Base-by-base conservation (phyloP, 805 yeast species). In the Vanderwaltozyma polyspora region DNA sequence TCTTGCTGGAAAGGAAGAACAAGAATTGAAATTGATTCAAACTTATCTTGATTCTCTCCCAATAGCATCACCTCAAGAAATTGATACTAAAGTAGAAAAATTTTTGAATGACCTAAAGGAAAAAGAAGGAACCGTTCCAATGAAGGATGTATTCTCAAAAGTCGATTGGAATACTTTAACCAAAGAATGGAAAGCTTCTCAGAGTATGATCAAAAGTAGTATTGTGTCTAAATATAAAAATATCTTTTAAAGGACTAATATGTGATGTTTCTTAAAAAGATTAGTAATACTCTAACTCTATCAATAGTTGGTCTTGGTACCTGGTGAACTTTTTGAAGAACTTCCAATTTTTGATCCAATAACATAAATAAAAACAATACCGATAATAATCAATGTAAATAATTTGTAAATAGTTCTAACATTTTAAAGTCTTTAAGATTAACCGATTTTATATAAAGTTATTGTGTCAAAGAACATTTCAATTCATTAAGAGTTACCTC, bases 1-100 rank as follows among this genome's bases (percentile, higher is more conserved):
- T 39, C 55, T 76, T 39, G 76, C 67, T 1, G 68, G 63, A n/a
- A 66, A 64, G 35, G 83, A 76, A 53, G 44, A 51, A 16, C 48
- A 53, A 14, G 79, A 76, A 52, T 45, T 66, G 19, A 52, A 40
- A 0, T 49, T 72, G 23, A 62, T 76, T 28, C 43, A 65, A 19
- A 43, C 49, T 12, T 66, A 72, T 32, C 45, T 66, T 30, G 31
- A 39, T 1, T 44, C 53, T 19, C 51, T 76, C 16, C 72, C 75
- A 7, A 67, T 73, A 13, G 67, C 78, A 1, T 55, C 70, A 3
- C 63, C 61, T 24, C 70, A 60, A 30, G 69, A 69, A 32, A 43
- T 69, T 23, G 64, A 63, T 22, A 34, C 36, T 2, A 57, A 54
- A 26, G 63, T 66, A 3, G 22, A 34, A 6, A 45, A 42, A 2